phyloP scores from a whole-genome alignment of 1,284 basidiomycete genomes.

The Fomitopsis schrenkii region DNA sequence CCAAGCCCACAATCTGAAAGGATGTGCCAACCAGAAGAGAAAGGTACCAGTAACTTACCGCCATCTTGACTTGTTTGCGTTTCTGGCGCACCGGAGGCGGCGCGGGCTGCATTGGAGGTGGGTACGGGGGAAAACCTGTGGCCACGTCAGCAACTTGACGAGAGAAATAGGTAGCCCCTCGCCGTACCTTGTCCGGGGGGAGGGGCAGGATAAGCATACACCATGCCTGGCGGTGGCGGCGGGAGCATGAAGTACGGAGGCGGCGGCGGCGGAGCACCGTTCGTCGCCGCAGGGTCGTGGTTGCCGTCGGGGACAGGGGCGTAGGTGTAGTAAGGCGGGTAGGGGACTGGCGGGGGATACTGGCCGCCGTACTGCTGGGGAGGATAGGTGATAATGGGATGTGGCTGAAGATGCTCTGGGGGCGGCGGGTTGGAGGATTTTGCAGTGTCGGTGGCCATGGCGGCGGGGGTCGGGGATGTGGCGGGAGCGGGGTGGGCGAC shows the following conservation, averaged over 20 bases:
- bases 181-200: constrained; percentile 44
- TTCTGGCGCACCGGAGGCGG: constrained; percentile 44
- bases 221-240: constrained; percentile 53
- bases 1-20: too few relatives aligned
- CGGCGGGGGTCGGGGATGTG: background rate
- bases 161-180: background rate
- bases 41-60: constrained; percentile 42
- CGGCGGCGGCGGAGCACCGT: constrained; percentile 32
- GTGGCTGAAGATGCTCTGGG: constrained; percentile 25
- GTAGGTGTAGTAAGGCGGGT: constrained; percentile 45
- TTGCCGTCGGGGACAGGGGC: constrained; percentile 38
- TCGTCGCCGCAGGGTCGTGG: constrained; percentile 40
- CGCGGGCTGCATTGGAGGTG: constrained; percentile 20
- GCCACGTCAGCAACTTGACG: constrained; percentile 11
- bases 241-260: constrained; percentile 45
- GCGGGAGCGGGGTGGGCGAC: background rate
- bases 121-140: constrained; percentile 32
- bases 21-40: background rate
- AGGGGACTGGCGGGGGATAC: constrained; percentile 42
- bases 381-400: constrained; percentile 32
- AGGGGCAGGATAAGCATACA: constrained; percentile 54
- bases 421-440: constrained; percentile 23
- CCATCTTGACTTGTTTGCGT: constrained; percentile 87
- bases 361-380: constrained; percentile 39
- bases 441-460: constrained; percentile 28